Percentiles rank a stretch among this genome's conserved stretches.
These are phyloP conservation scores for Ceratobasidium sp. DNA, from an alignment of 1,284 basidiomycete genomes.

Conservation along the genomic window DNA sequence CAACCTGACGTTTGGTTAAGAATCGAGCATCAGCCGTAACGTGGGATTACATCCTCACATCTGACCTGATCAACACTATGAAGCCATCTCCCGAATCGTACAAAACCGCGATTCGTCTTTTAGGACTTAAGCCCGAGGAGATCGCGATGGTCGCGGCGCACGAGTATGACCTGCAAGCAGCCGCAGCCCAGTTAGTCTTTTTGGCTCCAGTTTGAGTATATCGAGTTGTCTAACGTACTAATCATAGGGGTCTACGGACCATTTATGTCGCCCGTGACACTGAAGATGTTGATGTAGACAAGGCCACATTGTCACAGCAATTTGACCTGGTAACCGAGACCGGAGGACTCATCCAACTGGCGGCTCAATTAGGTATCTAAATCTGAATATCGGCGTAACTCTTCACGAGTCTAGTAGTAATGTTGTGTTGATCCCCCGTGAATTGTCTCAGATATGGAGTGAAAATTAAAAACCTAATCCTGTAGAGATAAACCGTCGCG, in stretches of 20 bases:
- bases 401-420: too few species aligned
- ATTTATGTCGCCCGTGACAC: conserved; percentile 52
- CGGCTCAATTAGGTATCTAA: conserved; percentile 40
- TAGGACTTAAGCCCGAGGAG: conserved; percentile 47
- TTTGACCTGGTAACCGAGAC: conserved; percentile 48
- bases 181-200: conserved; percentile 48
- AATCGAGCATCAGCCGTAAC: conserved; percentile 49
- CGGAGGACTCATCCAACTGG: conserved; percentile 47
- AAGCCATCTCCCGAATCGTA: conserved; percentile 52
- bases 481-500: too few species aligned
- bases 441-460: too few species aligned
- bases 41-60: conserved; percentile 50
- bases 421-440: too few species aligned
- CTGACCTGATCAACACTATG: conserved; percentile 50
- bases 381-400: neutral
- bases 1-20: conserved; percentile 10
- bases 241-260: conserved; percentile 49
- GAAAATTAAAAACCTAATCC: too few species aligned
- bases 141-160: conserved; percentile 53
- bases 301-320: conserved; percentile 9
- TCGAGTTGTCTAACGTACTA: neutral
- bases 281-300: conserved; percentile 48
- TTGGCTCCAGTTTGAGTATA: neutral
- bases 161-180: conserved; percentile 51
- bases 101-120: conserved; percentile 47